A percentile compares a stretch with the other conserved stretches of the same genome.
phyloP scores from a whole-genome alignment of 139 green algal genomes.

The Chlorella sp. region DNA sequence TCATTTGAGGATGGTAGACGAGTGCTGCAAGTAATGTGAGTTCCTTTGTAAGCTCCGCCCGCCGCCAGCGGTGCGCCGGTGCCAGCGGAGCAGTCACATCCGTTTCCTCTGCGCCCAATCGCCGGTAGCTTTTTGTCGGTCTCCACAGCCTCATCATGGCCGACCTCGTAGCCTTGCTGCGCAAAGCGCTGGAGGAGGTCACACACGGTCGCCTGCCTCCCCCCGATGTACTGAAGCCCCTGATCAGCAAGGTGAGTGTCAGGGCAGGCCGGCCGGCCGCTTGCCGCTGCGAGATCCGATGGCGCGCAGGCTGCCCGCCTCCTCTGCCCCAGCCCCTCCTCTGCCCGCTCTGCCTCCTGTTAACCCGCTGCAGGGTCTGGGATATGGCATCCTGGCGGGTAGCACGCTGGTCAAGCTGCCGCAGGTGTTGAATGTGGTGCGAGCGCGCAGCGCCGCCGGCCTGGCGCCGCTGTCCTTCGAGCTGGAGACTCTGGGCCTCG shows the following conservation, averaged over 20 bases:
- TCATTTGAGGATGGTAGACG: no score
- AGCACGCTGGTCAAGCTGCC: slow-evolving; percentile 82
- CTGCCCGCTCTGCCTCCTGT: not conserved
- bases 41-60: no score
- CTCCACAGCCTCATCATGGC: not conserved
- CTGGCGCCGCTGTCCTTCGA: slow-evolving; percentile 76
- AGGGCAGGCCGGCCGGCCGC: not conserved
- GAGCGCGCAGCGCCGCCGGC: slow-evolving; percentile 68
- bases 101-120: not conserved
- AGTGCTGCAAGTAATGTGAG: no score
- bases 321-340: not conserved
- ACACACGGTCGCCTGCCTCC: slow-evolving; percentile 23
- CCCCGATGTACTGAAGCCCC: slow-evolving; percentile 15
- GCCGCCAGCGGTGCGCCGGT: no score
- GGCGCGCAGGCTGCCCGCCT: no score
- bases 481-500: slow-evolving; percentile 76
- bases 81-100: no score
- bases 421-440: slow-evolving; percentile 70
- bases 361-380: slow-evolving; percentile 60
- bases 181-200: not conserved
- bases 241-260: slow-evolving; percentile 42
- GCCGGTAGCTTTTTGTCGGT: not conserved
- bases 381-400: slow-evolving; percentile 73
- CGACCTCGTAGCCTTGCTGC: not conserved
- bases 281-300: no score